Base-by-base conservation (phyloP, 1,284 basidiomycete species). In the Puccinia novopanici region DNA sequence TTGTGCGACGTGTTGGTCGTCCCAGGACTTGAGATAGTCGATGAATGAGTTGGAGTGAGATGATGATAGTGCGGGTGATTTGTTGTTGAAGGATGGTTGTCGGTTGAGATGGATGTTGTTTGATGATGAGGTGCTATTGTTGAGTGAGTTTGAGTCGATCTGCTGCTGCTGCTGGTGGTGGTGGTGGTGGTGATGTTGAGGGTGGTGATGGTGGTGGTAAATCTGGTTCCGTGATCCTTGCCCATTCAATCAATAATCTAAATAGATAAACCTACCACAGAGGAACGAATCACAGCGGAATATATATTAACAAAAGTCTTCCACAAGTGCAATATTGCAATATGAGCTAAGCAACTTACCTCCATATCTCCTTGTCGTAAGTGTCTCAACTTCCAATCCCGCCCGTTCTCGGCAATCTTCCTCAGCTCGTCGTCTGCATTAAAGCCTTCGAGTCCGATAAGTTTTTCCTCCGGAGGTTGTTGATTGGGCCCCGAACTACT, bases 301-400 rank as follows among this genome's bases (percentile, higher is more conserved):
- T 22, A 17, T 52, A 8, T 12, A 17, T 19, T 17, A 52, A 52
- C 19, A n/a, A n/a, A n/a, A n/a, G n/a, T n/a, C n/a, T n/a, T n/a
- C n/a, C n/a, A n/a, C n/a, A n/a, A n/a, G n/a, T 13, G 4, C 50
- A 13, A 52, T 19, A n/a, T 70, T 22, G 24, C 24, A 22, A n/a
- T 80, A 65, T 80, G 74, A n/a, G 1, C 30, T 19, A n/a, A 75
- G 42, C 81, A 1, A 2, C 65, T 50, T 78, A 82, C 81, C 89
- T 96, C 92, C 93, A 94, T 94, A 87, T 97, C 95, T 82, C 91
- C 88, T 82, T 89, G 90, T 81, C 93, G 87, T 52, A 92, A 93
- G 67, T 93, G 88, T 2, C 90, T 92, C 84, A 90, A 89, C 87
- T 92, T 94, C 95, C 95, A 97, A 81, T 93, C 89, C 84, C 94